Conservation (phyloP, 805 yeast species). For the Starmerella vaccinii region DNA sequence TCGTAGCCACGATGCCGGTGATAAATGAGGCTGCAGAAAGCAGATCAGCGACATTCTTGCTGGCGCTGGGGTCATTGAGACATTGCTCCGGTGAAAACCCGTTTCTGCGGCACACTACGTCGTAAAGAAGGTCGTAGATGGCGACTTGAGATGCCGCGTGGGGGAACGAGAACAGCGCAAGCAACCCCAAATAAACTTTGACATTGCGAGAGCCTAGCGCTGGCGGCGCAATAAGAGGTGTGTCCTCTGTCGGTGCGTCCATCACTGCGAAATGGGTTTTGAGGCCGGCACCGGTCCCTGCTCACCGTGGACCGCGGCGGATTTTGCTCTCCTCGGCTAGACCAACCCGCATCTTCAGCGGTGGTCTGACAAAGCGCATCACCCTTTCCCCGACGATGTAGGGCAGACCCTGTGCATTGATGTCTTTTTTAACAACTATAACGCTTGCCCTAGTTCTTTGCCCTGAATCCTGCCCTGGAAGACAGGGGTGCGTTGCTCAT, state of each 20-base stretch:
- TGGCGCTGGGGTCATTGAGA: conserved; percentile 4
- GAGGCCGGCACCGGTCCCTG: too few species aligned
- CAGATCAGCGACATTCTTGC: conserved; percentile 8
- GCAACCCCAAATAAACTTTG: neutral
- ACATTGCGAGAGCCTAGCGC: neutral
- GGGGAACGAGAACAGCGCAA: conserved; percentile 12
- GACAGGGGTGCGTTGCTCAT: neutral
- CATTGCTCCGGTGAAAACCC: conserved; percentile 1
- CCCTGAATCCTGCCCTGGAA: neutral
- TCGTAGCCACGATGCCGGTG: conserved; percentile 12
- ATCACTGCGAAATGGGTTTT: neutral
- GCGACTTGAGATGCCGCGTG: conserved; percentile 14
- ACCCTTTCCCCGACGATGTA: too few species aligned
- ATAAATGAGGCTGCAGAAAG: conserved; percentile 13
- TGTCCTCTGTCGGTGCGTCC: neutral
- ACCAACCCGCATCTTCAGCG: too few species aligned
- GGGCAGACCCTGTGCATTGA: neutral
- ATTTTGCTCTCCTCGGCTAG: too few species aligned
- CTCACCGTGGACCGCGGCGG: too few species aligned
- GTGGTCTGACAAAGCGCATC: neutral
- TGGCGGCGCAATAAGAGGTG: conserved; percentile 3
- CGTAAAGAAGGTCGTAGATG: conserved; percentile 13
- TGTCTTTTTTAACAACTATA: neutral
- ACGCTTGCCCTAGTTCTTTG: neutral
- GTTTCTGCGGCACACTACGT: conserved; percentile 9